These are phyloP conservation scores for Penicillium goetzii DNA, from an alignment of 495 filamentous ascomycete genomes.

Conservation along the genomic window DNA sequence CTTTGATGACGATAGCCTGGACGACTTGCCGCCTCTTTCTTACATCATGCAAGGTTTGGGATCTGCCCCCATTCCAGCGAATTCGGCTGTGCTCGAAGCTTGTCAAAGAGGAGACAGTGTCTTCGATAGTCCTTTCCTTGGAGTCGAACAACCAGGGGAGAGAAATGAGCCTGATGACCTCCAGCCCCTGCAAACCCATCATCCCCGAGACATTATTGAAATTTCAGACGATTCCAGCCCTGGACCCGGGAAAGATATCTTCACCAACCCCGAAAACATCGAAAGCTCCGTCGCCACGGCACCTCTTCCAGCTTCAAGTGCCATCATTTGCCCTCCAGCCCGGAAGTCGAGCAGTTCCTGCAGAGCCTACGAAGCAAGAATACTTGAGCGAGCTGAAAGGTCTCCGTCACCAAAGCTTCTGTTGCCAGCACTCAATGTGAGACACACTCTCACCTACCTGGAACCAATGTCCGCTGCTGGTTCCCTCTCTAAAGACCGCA, in stretches of 20 bases:
- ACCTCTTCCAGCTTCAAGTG: background rate
- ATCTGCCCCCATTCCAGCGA: background rate
- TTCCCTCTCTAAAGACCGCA: background rate
- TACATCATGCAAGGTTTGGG: constrained; percentile 22
- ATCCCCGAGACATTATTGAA: constrained; percentile 8
- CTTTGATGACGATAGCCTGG: constrained; percentile 39
- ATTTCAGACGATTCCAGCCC: constrained; percentile 12
- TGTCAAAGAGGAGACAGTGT: background rate
- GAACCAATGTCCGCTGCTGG: background rate
- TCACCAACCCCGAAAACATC: background rate
- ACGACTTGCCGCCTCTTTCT: constrained; percentile 49
- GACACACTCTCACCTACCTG: background rate
- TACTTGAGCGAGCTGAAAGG: background rate
- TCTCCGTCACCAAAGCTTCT: background rate
- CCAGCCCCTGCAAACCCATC: background rate
- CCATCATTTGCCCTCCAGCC: background rate
- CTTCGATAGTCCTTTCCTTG: background rate
- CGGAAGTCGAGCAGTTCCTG: constrained; percentile 13
- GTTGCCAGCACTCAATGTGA: background rate
- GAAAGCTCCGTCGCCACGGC: constrained; percentile 7
- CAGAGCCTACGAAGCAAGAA: background rate
- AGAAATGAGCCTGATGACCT: background rate
- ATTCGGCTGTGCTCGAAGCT: background rate
- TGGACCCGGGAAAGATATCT: background rate
- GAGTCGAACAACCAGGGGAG: background rate